Evolutionary conservation across 352 stramenopile species (phyloP).

Genomic region (Globisporangium viniferum): DNA sequence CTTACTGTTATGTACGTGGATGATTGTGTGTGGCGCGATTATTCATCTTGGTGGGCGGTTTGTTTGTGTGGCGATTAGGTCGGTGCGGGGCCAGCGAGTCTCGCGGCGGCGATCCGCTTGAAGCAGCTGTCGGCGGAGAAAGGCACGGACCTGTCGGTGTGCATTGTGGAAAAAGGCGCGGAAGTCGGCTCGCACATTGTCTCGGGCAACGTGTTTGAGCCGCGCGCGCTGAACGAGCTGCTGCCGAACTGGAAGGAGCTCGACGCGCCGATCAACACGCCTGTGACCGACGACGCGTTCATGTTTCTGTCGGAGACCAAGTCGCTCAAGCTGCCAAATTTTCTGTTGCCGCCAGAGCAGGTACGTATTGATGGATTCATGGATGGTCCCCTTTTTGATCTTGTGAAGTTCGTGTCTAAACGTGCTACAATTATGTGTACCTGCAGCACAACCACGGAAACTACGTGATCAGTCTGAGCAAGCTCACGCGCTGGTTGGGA

Average conservation of each 20-base stretch:
- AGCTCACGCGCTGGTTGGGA: conserved; percentile 96
- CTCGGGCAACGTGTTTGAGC: conserved; percentile 98
- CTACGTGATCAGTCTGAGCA: conserved; percentile 97
- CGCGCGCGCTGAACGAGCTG: conserved; percentile 94
- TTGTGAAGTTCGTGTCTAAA: too few species aligned
- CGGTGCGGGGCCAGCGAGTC: conserved; percentile 85
- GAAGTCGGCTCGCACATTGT: conserved; percentile 98
- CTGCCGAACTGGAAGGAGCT: conserved; percentile 94
- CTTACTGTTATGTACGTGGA: conserved; percentile 2
- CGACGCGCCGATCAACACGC: conserved; percentile 88
- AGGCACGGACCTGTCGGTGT: conserved; percentile 93
- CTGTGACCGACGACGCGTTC: conserved; percentile 94
- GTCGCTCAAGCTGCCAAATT: conserved; percentile 85
- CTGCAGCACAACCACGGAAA: conserved; percentile 99
- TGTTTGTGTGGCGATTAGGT: conserved; percentile 29
- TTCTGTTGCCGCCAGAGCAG: conserved; percentile 93
- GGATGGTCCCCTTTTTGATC: too few species aligned
- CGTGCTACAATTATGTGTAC: too few species aligned
- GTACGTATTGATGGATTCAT: conserved; percentile 21
- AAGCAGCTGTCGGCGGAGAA: conserved; percentile 96
- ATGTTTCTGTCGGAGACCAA: conserved; percentile 89
- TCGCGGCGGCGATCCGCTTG: conserved; percentile 96
- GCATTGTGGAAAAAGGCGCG: conserved; percentile 93
- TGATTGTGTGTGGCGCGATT: not conserved
- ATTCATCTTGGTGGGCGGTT: not conserved